A percentile compares a stretch with the other conserved stretches of the same genome.
Evolutionary conservation across 345 rosid genomes (phyloP).

Genomic region (Bruguiera sexangula): DNA sequence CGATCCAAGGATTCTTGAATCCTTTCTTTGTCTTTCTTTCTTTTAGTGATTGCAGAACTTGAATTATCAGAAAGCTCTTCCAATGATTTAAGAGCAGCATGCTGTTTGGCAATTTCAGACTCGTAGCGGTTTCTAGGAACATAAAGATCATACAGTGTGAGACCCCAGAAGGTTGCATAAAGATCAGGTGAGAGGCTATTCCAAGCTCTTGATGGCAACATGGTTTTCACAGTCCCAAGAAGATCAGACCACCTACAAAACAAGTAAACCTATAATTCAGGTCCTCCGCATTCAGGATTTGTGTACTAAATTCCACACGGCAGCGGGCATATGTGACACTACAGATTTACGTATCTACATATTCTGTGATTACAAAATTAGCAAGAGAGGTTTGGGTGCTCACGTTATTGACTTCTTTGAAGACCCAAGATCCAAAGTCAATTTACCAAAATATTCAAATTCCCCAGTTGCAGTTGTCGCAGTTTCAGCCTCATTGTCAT

Average conservation of each 20-base stretch:
- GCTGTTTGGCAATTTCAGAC: slow-evolving; percentile 92
- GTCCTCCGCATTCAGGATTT: background rate
- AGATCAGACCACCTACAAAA: slow-evolving; percentile 83
- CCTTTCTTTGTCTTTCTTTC: slow-evolving; percentile 99
- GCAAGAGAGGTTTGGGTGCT: background rate
- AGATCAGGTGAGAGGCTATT: slow-evolving; percentile 99
- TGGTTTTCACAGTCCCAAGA: slow-evolving; percentile 78
- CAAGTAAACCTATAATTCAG: background rate
- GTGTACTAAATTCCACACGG: background rate
- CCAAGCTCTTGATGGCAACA: slow-evolving; percentile 97
- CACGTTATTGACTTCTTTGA: slow-evolving; percentile 61
- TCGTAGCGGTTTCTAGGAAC: slow-evolving; percentile 94
- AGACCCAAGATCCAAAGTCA: slow-evolving; percentile 66
- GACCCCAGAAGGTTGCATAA: slow-evolving; percentile 97
- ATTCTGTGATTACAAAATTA: too few species aligned
- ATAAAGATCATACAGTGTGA: slow-evolving; percentile 91
- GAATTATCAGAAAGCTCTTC: slow-evolving; percentile 96
- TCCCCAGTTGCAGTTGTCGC: slow-evolving; percentile 31
- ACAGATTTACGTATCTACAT: too few species aligned
- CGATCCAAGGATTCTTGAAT: slow-evolving; percentile 98
- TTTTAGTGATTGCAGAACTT: slow-evolving; percentile 85
- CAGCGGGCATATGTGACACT: background rate
- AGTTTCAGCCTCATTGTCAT: slow-evolving; percentile 44
- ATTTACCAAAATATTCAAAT: slow-evolving; percentile 31
- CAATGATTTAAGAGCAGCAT: slow-evolving; percentile 87